phyloP scores from a whole-genome alignment of 164 flowering plant species.

The Aristolochia fimbriata region DNA sequence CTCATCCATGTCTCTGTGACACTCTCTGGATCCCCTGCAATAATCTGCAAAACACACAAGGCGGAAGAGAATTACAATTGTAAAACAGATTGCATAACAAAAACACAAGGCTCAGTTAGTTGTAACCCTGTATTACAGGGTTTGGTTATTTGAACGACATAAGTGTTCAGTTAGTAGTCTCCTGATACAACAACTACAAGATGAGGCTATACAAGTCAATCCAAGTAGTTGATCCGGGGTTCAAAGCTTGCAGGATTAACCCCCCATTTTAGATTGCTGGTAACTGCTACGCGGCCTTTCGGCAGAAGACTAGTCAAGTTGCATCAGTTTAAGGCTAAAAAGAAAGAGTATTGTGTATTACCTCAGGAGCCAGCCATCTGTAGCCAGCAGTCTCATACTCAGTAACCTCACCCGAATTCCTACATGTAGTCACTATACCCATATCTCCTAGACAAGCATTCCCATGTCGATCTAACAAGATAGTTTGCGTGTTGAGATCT shows the following conservation, averaged over 20 bases:
- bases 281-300: too few relatives aligned
- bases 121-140: too few relatives aligned
- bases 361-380: conserved; percentile 99
- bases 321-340: neutral
- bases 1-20: conserved; percentile 94
- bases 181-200: too few relatives aligned
- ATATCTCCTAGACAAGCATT: conserved; percentile 85
- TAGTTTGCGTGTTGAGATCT: conserved; percentile 73
- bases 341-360: conserved; percentile 17
- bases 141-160: too few relatives aligned
- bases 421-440: conserved; percentile 78
- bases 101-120: too few relatives aligned
- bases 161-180: too few relatives aligned
- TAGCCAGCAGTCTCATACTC: conserved; percentile 96
- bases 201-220: too few relatives aligned
- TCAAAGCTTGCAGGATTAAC: too few relatives aligned
- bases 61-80: neutral
- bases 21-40: conserved; percentile 90
- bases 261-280: too few relatives aligned
- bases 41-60: conserved; percentile 39
- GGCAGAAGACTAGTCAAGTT: too few relatives aligned
- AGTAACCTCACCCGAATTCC: conserved; percentile 64
- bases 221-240: too few relatives aligned
- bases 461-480: conserved; percentile 72
- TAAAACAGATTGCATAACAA: neutral